Base-by-base conservation (phyloP, 345 rosid genomes). In the Citrus mangshanensis region DNA sequence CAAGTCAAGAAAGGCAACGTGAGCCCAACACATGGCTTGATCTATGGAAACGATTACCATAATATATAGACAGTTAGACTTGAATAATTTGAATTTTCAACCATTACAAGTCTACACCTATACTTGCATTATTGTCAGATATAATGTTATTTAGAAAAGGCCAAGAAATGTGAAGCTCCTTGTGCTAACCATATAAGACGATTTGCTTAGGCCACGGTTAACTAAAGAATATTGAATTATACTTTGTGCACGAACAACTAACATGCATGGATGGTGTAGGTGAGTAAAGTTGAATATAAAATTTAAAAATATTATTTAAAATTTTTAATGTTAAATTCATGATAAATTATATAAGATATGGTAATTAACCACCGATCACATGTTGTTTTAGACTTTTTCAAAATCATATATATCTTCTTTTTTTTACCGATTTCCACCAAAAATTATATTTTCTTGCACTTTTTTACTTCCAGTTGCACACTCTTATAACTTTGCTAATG, bases 301-400 rank as follows among this genome's bases (percentile, higher is more conserved):
- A 3, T 3, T 46, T 46, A 4, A 12, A 46, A 46, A 13, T 46
- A 13, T 46, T 12, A 46, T 46, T 46, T 40, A 2, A 1, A 46
- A 42, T 12, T 42, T 42, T 42, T 42, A 9, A 42, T 42, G 3
- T 42, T 42, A 42, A 42, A 42, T 42, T 10, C 14, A 3, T 42
- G 2, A 25, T 27, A 40, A 40, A 40, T 40, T 40, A 9, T 9
- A 10, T 9, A 40, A 40, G 1, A 40, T 9, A 9, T 9, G 14
- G 2, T 9, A 40, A 34, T 34, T 34, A 34, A 4, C 1, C 4
- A 32, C 34, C 4, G 0, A 32, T 32, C 32, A 30, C 0, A 0
- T 30, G 4, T 32, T 32, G 2, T 32, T 32, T 3, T 0, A 32
- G 0, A 32, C 0, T 32, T 32, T 32, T 32, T 3, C 0, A 32